A percentile compares a stretch with the other conserved stretches of the same genome.
These are phyloP conservation scores for Acidomyces sp. DNA, from an alignment of 495 filamentous ascomycete species.

Conservation along the genomic window DNA sequence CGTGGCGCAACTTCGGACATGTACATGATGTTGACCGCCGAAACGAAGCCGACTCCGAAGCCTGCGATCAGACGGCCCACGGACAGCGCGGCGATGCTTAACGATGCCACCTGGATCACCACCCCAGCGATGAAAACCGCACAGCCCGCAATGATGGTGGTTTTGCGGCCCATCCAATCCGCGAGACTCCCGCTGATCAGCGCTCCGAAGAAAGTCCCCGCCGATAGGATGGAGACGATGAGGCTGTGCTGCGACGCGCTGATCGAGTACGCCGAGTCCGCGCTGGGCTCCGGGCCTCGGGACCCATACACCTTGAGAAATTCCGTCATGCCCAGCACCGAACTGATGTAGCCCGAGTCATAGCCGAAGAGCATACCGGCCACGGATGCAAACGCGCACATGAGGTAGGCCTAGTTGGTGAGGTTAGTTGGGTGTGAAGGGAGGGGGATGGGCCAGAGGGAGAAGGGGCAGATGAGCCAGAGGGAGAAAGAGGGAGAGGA, in stretches of 20 bases:
- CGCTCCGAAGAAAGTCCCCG: slow-evolving; percentile 65
- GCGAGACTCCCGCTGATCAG: slow-evolving; percentile 56
- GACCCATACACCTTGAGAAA: slow-evolving; percentile 37
- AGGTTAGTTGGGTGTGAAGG: not conserved
- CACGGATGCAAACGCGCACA: slow-evolving; percentile 58
- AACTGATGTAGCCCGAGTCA: slow-evolving; percentile 48
- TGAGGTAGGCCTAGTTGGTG: slow-evolving; percentile 40
- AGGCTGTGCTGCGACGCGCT: slow-evolving; percentile 42
- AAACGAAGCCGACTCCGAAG: slow-evolving; percentile 62
- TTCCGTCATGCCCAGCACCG: slow-evolving; percentile 48
- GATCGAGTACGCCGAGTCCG: too few relatives aligned
- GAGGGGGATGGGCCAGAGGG: too few relatives aligned
- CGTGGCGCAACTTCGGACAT: slow-evolving; percentile 56
- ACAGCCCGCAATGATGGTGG: slow-evolving; percentile 54
- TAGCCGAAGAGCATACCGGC: slow-evolving; percentile 40
- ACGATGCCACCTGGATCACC: slow-evolving; percentile 46
- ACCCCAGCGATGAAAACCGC: slow-evolving; percentile 51
- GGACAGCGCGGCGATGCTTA: slow-evolving; percentile 41
- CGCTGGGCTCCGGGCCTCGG: too few relatives aligned
- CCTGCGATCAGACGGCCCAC: slow-evolving; percentile 60
- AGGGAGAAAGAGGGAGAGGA: too few relatives aligned
- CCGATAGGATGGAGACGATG: slow-evolving; percentile 61
- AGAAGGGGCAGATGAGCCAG: too few relatives aligned
- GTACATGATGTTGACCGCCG: slow-evolving; percentile 61
- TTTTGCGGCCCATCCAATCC: slow-evolving; percentile 54